Evolutionary conservation across 1,284 basidiomycete genomes (phyloP).

Genomic region (Porogramme epimiltina): DNA sequence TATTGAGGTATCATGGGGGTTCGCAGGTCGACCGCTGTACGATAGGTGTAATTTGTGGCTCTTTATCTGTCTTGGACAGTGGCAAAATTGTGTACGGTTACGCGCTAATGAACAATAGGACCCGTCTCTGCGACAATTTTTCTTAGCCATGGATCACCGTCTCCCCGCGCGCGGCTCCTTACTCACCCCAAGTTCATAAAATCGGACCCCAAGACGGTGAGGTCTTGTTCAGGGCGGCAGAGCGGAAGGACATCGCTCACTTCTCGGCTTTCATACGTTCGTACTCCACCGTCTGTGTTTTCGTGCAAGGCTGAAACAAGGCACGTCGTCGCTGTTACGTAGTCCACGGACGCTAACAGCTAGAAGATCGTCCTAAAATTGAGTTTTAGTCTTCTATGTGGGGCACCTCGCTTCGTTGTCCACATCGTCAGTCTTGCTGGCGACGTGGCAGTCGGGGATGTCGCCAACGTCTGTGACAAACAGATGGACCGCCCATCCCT

Average conservation of each 20-base stretch:
- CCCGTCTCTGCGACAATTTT: no score
- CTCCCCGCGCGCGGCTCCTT: no score
- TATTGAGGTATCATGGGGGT: conserved; percentile 2
- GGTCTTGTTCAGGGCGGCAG: no score
- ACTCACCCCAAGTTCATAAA: no score
- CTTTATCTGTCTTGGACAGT: conserved; percentile 4
- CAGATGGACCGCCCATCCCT: no score
- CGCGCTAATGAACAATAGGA: no score
- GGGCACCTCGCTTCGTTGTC: not conserved
- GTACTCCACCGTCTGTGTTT: conserved; percentile 16
- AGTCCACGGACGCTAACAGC: not conserved
- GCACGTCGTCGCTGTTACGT: not conserved
- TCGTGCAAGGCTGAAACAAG: not conserved
- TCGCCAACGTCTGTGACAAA: no score
- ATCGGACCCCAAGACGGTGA: no score
- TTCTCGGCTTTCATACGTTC: conserved; percentile 19
- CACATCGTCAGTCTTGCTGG: no score
- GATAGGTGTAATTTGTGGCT: conserved; percentile 8
- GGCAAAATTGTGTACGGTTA: not conserved
- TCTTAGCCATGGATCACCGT: no score
- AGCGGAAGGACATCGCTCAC: conserved; percentile 22
- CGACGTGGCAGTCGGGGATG: no score
- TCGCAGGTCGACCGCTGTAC: conserved; percentile 5
- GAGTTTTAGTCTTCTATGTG: conserved; percentile 13
- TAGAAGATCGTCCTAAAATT: conserved; percentile 3